Evolutionary conservation across 1,284 basidiomycete genomes (phyloP), one percentile per base, ranked within the genome.

Genomic region (Spongispora temasekensis): DNA sequence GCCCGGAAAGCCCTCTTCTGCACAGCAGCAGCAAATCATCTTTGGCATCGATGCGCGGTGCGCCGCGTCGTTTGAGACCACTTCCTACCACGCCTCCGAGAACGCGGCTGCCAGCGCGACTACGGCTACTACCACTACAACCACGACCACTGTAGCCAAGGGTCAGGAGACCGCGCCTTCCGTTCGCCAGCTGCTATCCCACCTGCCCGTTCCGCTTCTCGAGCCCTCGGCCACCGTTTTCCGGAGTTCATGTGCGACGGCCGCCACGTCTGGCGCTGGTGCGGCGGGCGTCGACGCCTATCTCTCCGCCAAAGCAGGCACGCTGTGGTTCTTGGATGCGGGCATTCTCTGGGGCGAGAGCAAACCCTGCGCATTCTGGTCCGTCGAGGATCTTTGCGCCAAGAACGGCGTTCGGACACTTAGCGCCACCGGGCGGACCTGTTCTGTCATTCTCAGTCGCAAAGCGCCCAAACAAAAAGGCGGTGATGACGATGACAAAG

Each of bases 291-390:
- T 90, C 21, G 83, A 87, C 60, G 88, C 88, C 4, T 87, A 89
- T 71, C 83, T 85, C 34, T 82, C 81, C 28, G 89, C 89, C 2
- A 91, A 90, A 68, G 71, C 80, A 3, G 89, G 89, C 2, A 88
- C 81, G 50, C 75, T 92, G 32, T 91, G 88, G 87, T 91, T 91
- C 77, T 77, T 88, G 55, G 73, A 79, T 32, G 75, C 78, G 31
- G 90, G 90, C 15, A 79, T 92, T 9, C 77, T 92, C 8, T 89
- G 87, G 83, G 88, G 89, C 46, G 86, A 87, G 68, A 81, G 81
- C 65, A 87, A 87, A 65, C 89, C 89, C 3, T 89, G 87, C 69
- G 87, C 89, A 67, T 91, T 89, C 69, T 91, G 89, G 84, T 75
- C 86, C 5, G 74, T 89, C n/a, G 77, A 80, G 51, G 83, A 88